Percentiles rank a stretch among this genome's conserved stretches.
These are phyloP conservation scores for Globisporangium barbulae DNA, from an alignment of 352 stramenopile species.

Conservation along the genomic window DNA sequence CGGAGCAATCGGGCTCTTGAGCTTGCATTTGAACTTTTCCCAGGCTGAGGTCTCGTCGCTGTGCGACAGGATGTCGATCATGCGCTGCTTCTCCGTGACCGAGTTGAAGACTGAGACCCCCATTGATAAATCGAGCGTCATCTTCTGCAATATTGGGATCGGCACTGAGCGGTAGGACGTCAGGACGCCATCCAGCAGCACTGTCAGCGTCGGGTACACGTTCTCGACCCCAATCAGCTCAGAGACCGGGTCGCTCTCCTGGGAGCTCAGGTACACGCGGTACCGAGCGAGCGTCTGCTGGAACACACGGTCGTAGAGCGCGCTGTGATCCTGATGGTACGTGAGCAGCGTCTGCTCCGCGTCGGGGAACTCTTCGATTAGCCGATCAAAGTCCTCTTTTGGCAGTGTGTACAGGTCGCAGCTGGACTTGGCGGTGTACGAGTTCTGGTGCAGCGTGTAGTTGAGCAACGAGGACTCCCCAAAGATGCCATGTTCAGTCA, in stretches of 20 bases:
- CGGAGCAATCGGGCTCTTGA: constrained; percentile 41
- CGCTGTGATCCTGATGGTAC: constrained; percentile 60
- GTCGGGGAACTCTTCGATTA: constrained; percentile 81
- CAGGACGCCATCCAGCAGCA: constrained; percentile 58
- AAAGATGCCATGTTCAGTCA: constrained; percentile 68
- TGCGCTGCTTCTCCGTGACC: constrained; percentile 59
- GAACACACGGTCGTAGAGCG: constrained; percentile 64
- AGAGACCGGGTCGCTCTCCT: constrained; percentile 53
- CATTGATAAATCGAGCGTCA: constrained; percentile 74
- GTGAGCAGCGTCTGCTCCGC: constrained; percentile 53
- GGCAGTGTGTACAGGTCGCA: constrained; percentile 76
- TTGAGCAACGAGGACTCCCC: constrained; percentile 67
- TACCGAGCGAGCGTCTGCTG: constrained; percentile 70
- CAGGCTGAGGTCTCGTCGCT: constrained; percentile 22
- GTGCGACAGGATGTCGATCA: constrained; percentile 53
- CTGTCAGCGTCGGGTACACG: constrained; percentile 61
- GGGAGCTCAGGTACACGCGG: constrained; percentile 52
- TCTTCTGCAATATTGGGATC: constrained; percentile 47
- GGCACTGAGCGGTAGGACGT: constrained; percentile 63
- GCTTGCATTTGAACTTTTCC: constrained; percentile 25
- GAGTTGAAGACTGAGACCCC: constrained; percentile 79
- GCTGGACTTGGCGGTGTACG: constrained; percentile 64
- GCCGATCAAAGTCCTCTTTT: constrained; percentile 75
- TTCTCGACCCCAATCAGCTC: constrained; percentile 58
- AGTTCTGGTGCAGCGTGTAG: constrained; percentile 74